Evolutionary conservation across 768 basidiomycete genomes (phyloP), one percentile per base, ranked within the genome.

Genomic region (Amanita polypyramis): DNA sequence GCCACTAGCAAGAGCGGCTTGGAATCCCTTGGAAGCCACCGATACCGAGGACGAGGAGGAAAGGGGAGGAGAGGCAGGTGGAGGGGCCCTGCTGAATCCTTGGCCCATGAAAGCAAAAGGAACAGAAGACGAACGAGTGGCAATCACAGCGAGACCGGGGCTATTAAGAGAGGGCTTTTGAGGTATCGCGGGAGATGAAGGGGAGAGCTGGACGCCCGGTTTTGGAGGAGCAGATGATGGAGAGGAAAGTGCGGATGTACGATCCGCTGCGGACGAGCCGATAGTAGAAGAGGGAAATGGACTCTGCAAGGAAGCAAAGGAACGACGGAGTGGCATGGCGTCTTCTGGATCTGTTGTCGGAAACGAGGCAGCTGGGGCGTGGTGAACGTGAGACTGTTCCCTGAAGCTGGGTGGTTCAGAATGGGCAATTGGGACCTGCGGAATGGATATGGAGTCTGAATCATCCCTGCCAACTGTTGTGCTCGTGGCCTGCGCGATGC

Each of bases 1-100:
- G 20, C 77, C 74, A 25, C 72, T 68, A 12, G 68, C 61, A 15
- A 70, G 63, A 29, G 72, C 65, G 32, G 65, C 64, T 32, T 64
- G 60, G 53, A 68, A 53, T 32, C 65, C 62, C 47, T 64, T 68
- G 52, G 54, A 58, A 30, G 60, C 59, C 32, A 55, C 37, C 1
- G 55, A 52, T 30, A 60, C 57, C 25, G 25, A 27, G 25, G 55
- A 56, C 1, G 58, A 59, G 32, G 58, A 52, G n/a, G 61, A 39
- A 17, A 53, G 59, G 10, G 62, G 52, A 4, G 44, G 50, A 46
- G 60, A 52, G 34, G 55, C 50, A 15, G 58, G 51, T 17, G 60
- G 23, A 20, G 57, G 46, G 14, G 53, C 55, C 47, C 60, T 61
- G 54, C 59, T 60, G 51, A 51, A 52, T 45, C 51, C 54, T 43